Base-by-base conservation (phyloP, 768 basidiomycete genomes). In the Mycena belliarum region DNA sequence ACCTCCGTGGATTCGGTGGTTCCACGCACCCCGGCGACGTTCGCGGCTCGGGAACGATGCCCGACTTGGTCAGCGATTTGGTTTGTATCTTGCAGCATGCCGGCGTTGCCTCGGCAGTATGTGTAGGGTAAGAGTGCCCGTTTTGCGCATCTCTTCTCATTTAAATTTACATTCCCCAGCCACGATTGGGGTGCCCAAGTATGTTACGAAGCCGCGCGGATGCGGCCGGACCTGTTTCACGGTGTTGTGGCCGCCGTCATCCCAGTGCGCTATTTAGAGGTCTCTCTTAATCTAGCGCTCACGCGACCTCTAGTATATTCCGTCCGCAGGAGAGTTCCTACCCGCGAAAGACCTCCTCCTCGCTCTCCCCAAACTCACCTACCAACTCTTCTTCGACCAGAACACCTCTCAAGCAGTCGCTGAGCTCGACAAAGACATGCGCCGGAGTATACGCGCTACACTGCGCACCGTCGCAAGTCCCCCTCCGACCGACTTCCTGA, bases 161-260 rank as follows among this genome's bases (percentile, higher is more conserved):
- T 12, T 12, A 12, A 12, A 32, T 32, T 32, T 12, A 32, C 38
- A 25, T 49, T 12, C 8, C 5, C 10, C 18, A 88, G 88, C 14
- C 89, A 91, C 64, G 89, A 91, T 59, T 91, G 89, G 89, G 89
- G 89, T 37, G 74, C 86, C 1, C 76, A 80, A 50, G 57, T 83
- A 3, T 89, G 89, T 60, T 87, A 84, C 63, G 86, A 90, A 68
- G 83, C 86, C 12, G 87, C 84, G 1, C 80, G 88, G 16, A 76
- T 79, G 72, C 75, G 87, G 18, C 89, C 88, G 0, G 88, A 90
- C 61, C 68, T 85, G 4, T 82, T 89, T 65, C 72, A 69, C 0
- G 86, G 74, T 4, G 81, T 89, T 16, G 69, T 87, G 15, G 87
- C 85, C 10, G 72, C 75, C 24, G 80, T 79, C 4, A 73, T 88